Evolutionary conservation across 352 stramenopile species (phyloP), one percentile per base, ranked within the genome.

Genomic region (Elongisporangium undulatum): DNA sequence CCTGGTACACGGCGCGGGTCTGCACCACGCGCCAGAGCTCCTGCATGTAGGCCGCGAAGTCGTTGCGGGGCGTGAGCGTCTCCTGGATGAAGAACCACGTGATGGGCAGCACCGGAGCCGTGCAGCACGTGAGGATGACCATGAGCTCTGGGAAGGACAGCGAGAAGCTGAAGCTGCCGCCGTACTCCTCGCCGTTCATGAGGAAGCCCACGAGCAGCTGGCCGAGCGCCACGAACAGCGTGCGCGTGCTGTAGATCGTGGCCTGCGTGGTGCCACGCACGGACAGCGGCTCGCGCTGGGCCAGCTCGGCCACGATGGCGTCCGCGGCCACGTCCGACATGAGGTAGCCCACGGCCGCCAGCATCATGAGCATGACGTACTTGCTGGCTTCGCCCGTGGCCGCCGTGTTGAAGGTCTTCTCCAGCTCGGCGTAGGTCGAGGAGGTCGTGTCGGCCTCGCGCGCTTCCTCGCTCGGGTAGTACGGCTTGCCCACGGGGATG

Each of bases 301-400:
- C 64, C 45, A 77, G 53, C 58, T 82, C 65, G 9, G 82, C 74
- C 21, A 75, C 24, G 3, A 76, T 13, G 0, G 67, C 78, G 65
- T 93, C 82, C 17, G 74, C 72, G 19, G 70, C 65, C 0, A 92
- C 79, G 56, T 91, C 81, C 9, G 83, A 69, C 58, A 90, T 74
- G 24, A 91, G 62, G 58, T 92, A 92, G 21, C 82, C 82, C 23
- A 85, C 52, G n/a, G 78, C 72, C 0, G 79, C 76, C 20, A 90
- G 52, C 53, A 90, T 84, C 68, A 94, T 85, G 12, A 83, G 53
- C 3, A 82, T 26, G 13, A 83, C 63, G 66, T 81, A 87, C 39
- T 70, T 71, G 34, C 57, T 64, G 22, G 67, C 70, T 15, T 66
- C 22, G 5, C 64, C 51, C 2, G 54, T 19, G 0, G 75, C 75